These are phyloP conservation scores for Flueggea neowawraea DNA, from an alignment of 441 rosid genomes.

Conservation along the genomic window DNA sequence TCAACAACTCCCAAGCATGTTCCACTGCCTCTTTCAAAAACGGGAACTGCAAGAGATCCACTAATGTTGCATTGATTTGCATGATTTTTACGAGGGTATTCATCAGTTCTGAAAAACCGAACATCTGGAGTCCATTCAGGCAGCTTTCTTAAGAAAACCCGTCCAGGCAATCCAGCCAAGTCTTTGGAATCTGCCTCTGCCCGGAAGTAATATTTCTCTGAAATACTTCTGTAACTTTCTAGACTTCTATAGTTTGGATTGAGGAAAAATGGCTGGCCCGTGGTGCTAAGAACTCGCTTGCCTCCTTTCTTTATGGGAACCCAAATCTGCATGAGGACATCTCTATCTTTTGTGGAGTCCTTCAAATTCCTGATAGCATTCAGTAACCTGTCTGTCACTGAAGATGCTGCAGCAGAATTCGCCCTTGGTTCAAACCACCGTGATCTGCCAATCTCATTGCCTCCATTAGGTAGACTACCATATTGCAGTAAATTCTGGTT, in stretches of 20 bases:
- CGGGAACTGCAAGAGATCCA: constrained; percentile 32
- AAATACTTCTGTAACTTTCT: constrained; percentile 38
- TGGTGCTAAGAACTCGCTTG: constrained; percentile 70
- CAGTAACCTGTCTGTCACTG: constrained; percentile 57
- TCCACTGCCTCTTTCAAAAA: constrained; percentile 38
- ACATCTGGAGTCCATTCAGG: constrained; percentile 64
- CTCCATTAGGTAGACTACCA: constrained; percentile 33
- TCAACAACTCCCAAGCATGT: constrained; percentile 93
- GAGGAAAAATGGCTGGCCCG: constrained; percentile 55
- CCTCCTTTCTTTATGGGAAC: constrained; percentile 72
- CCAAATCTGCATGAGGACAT: constrained; percentile 84
- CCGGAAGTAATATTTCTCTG: constrained; percentile 31
- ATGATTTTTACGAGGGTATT: constrained; percentile 35
- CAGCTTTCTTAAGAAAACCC: constrained; percentile 41
- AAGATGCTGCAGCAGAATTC: constrained; percentile 28
- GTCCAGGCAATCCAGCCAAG: constrained; percentile 41
- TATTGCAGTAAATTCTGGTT: constrained; percentile 27
- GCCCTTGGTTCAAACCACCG: constrained; percentile 62
- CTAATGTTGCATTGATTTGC: constrained; percentile 23
- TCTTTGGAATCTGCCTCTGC: constrained; percentile 37
- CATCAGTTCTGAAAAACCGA: constrained; percentile 37
- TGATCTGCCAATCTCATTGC: constrained; percentile 44
- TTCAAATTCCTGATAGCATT: constrained; percentile 50
- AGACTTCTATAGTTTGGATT: constrained; percentile 28
- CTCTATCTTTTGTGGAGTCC: constrained; percentile 45